phyloP scores from a whole-genome alignment of 2,329 filamentous ascomycete genomes.

The Colletotrichum neosansevieriae region DNA sequence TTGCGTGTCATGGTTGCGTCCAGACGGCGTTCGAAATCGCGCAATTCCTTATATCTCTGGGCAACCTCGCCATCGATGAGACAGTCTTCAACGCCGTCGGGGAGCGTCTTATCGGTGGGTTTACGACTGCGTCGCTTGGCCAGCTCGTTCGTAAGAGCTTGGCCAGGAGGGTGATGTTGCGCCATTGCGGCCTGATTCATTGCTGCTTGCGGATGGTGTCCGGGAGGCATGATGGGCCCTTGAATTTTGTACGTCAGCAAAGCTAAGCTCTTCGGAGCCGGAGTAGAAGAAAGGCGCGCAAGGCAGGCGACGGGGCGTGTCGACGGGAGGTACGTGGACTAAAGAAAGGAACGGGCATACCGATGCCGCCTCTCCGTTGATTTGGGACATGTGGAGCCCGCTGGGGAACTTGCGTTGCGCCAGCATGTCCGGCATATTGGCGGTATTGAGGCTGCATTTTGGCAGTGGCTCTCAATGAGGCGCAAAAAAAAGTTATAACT shows the following conservation, averaged over 20 bases:
- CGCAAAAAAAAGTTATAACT: background rate
- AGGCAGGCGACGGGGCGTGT: slow-evolving; percentile 9
- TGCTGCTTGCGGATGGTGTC: slow-evolving; percentile 63
- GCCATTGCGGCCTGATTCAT: slow-evolving; percentile 66
- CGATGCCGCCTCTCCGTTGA: slow-evolving; percentile 66
- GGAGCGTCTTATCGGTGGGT: slow-evolving; percentile 94
- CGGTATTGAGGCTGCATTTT: slow-evolving; percentile 68
- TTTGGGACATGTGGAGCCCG: slow-evolving; percentile 61
- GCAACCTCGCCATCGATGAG: slow-evolving; percentile 79
- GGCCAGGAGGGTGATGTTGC: slow-evolving; percentile 61
- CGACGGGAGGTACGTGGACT: background rate
- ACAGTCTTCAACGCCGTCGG: slow-evolving; percentile 87
- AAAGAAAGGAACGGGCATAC: slow-evolving; percentile 51
- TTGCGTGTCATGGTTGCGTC: slow-evolving; percentile 97
- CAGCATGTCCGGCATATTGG: slow-evolving; percentile 53
- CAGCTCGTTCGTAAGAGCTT: slow-evolving; percentile 57
- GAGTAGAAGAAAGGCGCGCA: background rate
- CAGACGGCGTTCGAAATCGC: slow-evolving; percentile 87
- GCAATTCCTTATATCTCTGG: slow-evolving; percentile 84
- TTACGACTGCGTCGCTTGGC: slow-evolving; percentile 84
- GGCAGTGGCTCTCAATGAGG: slow-evolving; percentile 23
- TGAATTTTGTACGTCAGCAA: slow-evolving; percentile 31
- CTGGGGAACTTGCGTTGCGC: slow-evolving; percentile 56
- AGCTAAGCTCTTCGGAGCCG: background rate
- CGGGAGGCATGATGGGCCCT: slow-evolving; percentile 69